Conservation (phyloP, 179 eudicot genomes). For the Pouteria campechiana region DNA sequence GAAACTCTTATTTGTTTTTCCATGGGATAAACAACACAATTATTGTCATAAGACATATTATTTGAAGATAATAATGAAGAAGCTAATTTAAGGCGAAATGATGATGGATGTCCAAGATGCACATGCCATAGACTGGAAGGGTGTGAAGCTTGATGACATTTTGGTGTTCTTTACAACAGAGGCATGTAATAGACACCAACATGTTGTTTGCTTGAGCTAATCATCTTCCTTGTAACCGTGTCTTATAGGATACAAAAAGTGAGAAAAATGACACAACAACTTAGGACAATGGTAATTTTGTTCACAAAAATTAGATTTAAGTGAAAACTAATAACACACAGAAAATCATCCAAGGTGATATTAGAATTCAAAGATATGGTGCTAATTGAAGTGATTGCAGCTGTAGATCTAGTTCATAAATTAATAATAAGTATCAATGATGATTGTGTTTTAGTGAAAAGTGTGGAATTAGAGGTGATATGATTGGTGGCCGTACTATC, state of each 20-base stretch:
- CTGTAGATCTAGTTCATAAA: constrained; percentile 1
- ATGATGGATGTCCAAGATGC: constrained; percentile 1
- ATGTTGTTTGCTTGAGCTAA: constrained; percentile 6
- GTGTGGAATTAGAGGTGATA: too few species aligned
- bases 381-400: neutral
- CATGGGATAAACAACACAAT: constrained; percentile 2
- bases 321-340: constrained; percentile 2
- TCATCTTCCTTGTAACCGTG: constrained; percentile 8
- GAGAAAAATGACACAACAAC: constrained; percentile 1
- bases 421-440: neutral
- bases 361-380: neutral
- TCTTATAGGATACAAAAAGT: constrained; percentile 8
- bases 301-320: constrained; percentile 3
- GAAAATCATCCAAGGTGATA: neutral
- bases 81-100: neutral
- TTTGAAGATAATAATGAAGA: too few species aligned
- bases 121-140: neutral
- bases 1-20: constrained; percentile 2
- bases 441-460: neutral
- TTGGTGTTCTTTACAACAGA: neutral
- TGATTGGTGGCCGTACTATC: too few species aligned
- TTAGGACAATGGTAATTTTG: neutral
- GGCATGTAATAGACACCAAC: neutral
- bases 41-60: neutral
- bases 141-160: neutral